A percentile compares a stretch with the other conserved stretches of the same genome.
Evolutionary conservation across 805 yeast species (phyloP).

Genomic region (Hanseniaspora hatyaiensis): DNA sequence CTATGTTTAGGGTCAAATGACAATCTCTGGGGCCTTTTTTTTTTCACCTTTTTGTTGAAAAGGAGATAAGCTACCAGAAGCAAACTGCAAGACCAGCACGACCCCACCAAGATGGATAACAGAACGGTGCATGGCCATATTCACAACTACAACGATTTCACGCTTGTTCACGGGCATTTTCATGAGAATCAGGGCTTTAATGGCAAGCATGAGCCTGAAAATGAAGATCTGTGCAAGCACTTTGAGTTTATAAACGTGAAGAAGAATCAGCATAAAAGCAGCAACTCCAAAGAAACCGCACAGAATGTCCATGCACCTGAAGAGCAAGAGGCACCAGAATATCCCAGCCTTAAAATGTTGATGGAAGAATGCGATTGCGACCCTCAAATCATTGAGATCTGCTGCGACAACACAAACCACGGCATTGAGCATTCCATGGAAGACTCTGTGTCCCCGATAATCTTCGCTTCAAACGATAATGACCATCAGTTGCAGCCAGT

Average conservation of each 20-base stretch:
- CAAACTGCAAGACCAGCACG: not conserved
- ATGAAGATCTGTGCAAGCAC: slow-evolving; percentile 31
- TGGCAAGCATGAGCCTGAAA: no score
- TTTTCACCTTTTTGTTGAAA: no score
- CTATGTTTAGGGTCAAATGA: no score
- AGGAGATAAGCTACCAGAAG: no score
- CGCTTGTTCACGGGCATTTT: slow-evolving; percentile 59
- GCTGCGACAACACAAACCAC: slow-evolving; percentile 32
- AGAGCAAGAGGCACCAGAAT: not conserved
- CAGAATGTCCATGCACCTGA: no score
- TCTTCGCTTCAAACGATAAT: no score
- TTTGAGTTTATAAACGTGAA: slow-evolving; percentile 33
- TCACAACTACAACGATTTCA: slow-evolving; percentile 48
- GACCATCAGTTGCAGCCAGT: no score
- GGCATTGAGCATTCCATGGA: not conserved
- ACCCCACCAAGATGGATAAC: not conserved
- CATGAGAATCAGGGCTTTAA: slow-evolving; percentile 36
- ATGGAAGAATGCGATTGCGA: slow-evolving; percentile 13
- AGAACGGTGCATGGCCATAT: slow-evolving; percentile 48
- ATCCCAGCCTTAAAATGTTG: slow-evolving; percentile 3
- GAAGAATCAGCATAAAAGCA: not conserved
- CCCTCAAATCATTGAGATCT: slow-evolving; percentile 33
- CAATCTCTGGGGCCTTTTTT: no score
- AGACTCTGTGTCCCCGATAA: no score
- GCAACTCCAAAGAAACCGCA: not conserved